Conservation (phyloP, 495 filamentous ascomycete genomes). For the Penicillium mononematosum region DNA sequence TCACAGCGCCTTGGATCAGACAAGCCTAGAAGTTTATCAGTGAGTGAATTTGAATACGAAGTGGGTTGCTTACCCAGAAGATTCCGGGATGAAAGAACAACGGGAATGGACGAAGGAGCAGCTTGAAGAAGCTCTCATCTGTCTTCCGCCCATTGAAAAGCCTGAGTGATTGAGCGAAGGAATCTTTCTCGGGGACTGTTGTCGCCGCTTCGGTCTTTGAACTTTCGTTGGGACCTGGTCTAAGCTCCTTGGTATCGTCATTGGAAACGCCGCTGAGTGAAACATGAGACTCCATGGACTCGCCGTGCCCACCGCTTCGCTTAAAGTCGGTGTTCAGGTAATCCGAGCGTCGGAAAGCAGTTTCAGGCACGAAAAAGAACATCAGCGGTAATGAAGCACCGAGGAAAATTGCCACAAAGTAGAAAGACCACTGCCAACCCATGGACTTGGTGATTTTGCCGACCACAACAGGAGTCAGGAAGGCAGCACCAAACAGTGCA, state of each 20-base stretch:
- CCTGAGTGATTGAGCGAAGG: conserved; percentile 55
- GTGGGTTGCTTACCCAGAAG: conserved; percentile 58
- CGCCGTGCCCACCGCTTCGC: conserved; percentile 16
- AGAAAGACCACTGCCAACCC: conserved; percentile 77
- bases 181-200: conserved; percentile 40
- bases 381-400: conserved; percentile 62
- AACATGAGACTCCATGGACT: conserved; percentile 20
- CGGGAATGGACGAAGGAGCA: conserved; percentile 61
- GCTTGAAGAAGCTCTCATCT: conserved; percentile 57
- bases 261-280: conserved; percentile 9
- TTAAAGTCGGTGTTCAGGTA: conserved; percentile 62
- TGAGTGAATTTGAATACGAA: neutral
- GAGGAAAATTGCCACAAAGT: conserved; percentile 66
- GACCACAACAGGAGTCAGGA: conserved; percentile 85
- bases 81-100: conserved; percentile 79
- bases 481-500: conserved; percentile 85
- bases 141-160: conserved; percentile 83
- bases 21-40: conserved; percentile 53
- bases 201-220: conserved; percentile 17
- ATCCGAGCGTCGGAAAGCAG: conserved; percentile 66
- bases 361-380: conserved; percentile 83
- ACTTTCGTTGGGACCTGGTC: conserved; percentile 2
- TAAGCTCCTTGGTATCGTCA: conserved; percentile 20
- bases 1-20: conserved; percentile 84
- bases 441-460: conserved; percentile 78